Evolutionary conservation across 2,329 filamentous ascomycete species (phyloP).

Genomic region (Alternaria metachromatica): DNA sequence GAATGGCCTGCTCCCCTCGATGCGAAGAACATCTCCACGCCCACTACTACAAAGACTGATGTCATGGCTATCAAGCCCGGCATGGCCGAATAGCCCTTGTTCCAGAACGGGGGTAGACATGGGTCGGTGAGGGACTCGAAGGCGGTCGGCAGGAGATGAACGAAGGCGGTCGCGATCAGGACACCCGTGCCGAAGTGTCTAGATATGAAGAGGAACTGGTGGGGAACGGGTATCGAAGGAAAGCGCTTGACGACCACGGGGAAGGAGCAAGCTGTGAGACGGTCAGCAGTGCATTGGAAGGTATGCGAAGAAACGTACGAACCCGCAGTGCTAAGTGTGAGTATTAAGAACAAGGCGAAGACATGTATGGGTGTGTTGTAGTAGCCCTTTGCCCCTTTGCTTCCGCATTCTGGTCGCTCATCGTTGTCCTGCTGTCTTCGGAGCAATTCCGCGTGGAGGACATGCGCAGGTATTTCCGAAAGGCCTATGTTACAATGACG

Average conservation of each 20-base stretch:
- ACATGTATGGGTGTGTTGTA: slow-evolving; percentile 66
- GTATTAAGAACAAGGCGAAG: slow-evolving; percentile 64
- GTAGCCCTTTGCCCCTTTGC: slow-evolving; percentile 51
- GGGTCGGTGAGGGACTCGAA: slow-evolving; percentile 50
- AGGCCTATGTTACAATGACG: slow-evolving; percentile 24
- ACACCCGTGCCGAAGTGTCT: slow-evolving; percentile 52
- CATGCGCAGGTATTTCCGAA: slow-evolving; percentile 49
- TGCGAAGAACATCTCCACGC: slow-evolving; percentile 88
- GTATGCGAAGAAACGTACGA: slow-evolving; percentile 16
- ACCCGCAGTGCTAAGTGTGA: slow-evolving; percentile 62
- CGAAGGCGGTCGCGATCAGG: slow-evolving; percentile 50
- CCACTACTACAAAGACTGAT: slow-evolving; percentile 69
- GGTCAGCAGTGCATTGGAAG: slow-evolving; percentile 19
- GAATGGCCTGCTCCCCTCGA: slow-evolving; percentile 68
- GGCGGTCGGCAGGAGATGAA: slow-evolving; percentile 51
- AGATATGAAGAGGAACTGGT: slow-evolving; percentile 50
- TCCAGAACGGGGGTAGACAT: slow-evolving; percentile 51
- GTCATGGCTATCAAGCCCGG: slow-evolving; percentile 50
- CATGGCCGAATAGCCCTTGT: slow-evolving; percentile 48
- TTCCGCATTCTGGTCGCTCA: slow-evolving; percentile 59
- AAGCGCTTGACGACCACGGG: slow-evolving; percentile 50
- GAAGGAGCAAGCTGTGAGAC: slow-evolving; percentile 47
- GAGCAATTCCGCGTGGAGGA: slow-evolving; percentile 58
- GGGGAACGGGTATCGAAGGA: slow-evolving; percentile 46
- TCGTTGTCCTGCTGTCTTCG: slow-evolving; percentile 55